Percentiles rank a stretch among this genome's conserved stretches.
These are phyloP conservation scores for Chaetomidium leptoderma DNA, from an alignment of 495 filamentous ascomycete species.

Conservation along the genomic window DNA sequence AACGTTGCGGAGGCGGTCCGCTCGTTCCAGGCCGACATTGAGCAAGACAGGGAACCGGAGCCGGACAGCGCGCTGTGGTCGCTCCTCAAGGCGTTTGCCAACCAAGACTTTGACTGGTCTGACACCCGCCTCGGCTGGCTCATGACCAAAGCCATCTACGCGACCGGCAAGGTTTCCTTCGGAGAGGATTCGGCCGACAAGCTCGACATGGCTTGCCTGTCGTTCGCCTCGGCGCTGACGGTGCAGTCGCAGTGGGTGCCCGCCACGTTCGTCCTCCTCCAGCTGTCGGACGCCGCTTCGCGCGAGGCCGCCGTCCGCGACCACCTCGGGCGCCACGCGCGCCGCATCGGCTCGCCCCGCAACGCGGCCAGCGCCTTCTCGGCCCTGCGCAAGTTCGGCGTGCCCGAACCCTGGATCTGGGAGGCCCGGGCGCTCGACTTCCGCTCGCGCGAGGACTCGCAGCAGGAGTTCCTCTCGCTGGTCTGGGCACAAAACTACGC, in stretches of 20 bases:
- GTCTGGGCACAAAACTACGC: conserved; percentile 69
- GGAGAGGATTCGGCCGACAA: conserved; percentile 45
- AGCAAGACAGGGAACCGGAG: conserved; percentile 55
- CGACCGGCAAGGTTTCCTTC: conserved; percentile 42
- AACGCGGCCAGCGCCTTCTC: conserved; percentile 17
- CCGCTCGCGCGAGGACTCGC: conserved; percentile 57
- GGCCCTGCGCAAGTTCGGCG: conserved; percentile 49
- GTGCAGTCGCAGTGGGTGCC: conserved; percentile 62
- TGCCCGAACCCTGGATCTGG: conserved; percentile 77
- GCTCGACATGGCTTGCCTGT: conserved; percentile 61
- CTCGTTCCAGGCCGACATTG: conserved; percentile 64
- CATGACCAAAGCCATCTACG: conserved; percentile 55
- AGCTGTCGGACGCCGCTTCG: conserved; percentile 60
- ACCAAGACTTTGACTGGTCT: conserved; percentile 57
- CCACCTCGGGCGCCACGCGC: conserved; percentile 63
- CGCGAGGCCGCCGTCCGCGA: conserved; percentile 65
- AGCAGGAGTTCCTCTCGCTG: conserved; percentile 66
- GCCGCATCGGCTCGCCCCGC: conserved; percentile 39
- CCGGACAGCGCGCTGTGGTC: conserved; percentile 81
- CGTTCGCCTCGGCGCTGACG: conserved; percentile 69
- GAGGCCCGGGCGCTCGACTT: conserved; percentile 81
- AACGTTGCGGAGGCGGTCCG: conserved; percentile 65
- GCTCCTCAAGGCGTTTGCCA: conserved; percentile 72
- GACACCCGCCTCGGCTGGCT: conserved; percentile 79
- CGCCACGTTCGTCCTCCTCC: conserved; percentile 69